Conservation (phyloP, 2,329 filamentous ascomycete species). For the Exophiala xenobiotica region DNA sequence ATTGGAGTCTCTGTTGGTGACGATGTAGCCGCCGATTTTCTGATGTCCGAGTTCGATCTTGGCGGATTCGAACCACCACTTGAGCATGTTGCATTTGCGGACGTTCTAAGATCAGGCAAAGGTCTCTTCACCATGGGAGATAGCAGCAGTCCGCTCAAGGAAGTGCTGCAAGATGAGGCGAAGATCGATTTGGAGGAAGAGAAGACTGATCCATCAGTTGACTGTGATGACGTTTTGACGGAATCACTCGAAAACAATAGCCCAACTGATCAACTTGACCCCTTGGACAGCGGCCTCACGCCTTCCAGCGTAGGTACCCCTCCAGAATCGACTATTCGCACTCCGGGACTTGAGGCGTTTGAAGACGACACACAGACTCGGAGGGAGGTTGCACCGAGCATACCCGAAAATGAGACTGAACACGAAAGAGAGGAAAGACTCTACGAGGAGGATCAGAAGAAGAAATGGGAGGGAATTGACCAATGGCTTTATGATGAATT, state of each 20-base stretch:
- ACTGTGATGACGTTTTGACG: background rate
- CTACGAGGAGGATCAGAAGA: constrained; percentile 27
- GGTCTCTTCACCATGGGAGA: background rate
- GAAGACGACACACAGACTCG: background rate
- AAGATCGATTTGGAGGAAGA: background rate
- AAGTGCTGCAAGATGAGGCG: background rate
- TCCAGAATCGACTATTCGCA: background rate
- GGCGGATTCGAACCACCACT: constrained; percentile 18
- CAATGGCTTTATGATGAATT: constrained; percentile 42
- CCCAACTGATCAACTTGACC: background rate
- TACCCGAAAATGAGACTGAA: constrained; percentile 8
- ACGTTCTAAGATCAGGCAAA: constrained; percentile 14
- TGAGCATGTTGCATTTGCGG: constrained; percentile 20
- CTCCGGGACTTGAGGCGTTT: background rate
- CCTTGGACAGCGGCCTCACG: background rate
- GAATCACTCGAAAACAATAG: background rate
- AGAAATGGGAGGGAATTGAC: constrained; percentile 40
- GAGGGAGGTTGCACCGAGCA: background rate
- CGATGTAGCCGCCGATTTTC: constrained; percentile 4
- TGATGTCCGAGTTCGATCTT: constrained; percentile 12
- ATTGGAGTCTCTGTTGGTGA: background rate
- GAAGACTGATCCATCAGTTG: background rate
- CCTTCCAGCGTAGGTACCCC: background rate
- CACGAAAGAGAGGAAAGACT: constrained; percentile 14
- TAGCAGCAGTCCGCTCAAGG: constrained; percentile 9